Evolutionary conservation across 148 eudicot species (phyloP), one percentile per base, ranked within the genome.

Genomic region (Oxyria digyna): DNA sequence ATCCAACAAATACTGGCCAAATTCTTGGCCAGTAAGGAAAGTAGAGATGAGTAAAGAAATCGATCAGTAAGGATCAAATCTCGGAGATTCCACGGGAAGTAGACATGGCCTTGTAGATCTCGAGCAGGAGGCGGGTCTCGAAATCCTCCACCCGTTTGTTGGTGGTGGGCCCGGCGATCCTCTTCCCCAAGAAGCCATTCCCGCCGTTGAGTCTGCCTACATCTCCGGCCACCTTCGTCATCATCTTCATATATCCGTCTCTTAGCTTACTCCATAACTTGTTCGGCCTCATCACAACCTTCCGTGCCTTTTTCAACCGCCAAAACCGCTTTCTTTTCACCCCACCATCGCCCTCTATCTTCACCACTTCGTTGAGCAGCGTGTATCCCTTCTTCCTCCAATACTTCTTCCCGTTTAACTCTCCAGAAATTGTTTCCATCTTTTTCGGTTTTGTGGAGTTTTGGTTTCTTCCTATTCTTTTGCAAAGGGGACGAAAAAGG

Each of bases 321-420:
- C 69, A 66, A 11, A 66, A 37, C 27, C 29, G 69, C 46, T 66
- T 66, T 7, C 31, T 38, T 18, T 13, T 37, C 8, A 1, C 23
- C 17, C 31, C 45, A 0, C 46, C 45, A 3, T 13, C 65, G 29
- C 69, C 46, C 5, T 6, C 38, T 15, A 66, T 66, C 46, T 15
- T 37, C 20, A 66, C 69, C 0, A 66, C 69, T 66, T 38, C 69
- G 69, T 66, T 12, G 6, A 66, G 46, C 3, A 66, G 23, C 6
- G 26, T 20, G 69, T 66, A 66, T 4, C 69, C 69, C 17, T 66
- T 66, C 69, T 66, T 66, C 69, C 29, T 38, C 69, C 69, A 66
- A 46, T 66, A 66, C 45, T 37, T 66, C 46, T 66, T 66, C 9
- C 69, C 69, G 31, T 66, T 66, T 27, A 66, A 66, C 3, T 27